These are phyloP conservation scores for Byssothecium circinans DNA, from an alignment of 2,329 filamentous ascomycete species.

Conservation along the genomic window DNA sequence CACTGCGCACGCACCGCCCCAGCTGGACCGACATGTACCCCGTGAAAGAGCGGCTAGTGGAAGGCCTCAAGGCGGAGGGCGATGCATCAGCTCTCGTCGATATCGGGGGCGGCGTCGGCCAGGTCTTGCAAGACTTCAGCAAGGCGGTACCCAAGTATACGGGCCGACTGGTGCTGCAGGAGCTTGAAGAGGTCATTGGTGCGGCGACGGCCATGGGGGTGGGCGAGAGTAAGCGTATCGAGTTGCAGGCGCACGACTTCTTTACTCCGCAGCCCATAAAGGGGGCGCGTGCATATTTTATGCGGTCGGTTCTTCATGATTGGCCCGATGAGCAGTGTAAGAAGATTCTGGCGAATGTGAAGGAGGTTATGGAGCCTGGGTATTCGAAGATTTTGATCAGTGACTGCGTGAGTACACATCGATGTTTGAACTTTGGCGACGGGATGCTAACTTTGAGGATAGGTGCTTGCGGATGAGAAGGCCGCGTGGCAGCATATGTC, in stretches of 20 bases:
- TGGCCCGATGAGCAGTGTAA: slow-evolving; percentile 14
- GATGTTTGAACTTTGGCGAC: neutral
- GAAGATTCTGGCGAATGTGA: slow-evolving; percentile 13
- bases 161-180: slow-evolving; percentile 10
- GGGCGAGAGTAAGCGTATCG: slow-evolving; percentile 7
- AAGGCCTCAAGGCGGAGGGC: slow-evolving; percentile 1
- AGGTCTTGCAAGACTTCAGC: slow-evolving; percentile 7
- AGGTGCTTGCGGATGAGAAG: slow-evolving; percentile 10
- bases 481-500: slow-evolving; percentile 13
- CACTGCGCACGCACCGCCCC: slow-evolving; percentile 3
- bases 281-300: slow-evolving; percentile 27
- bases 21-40: slow-evolving; percentile 12
- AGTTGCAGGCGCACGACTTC: slow-evolving; percentile 12
- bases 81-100: slow-evolving; percentile 11
- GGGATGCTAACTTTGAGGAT: neutral
- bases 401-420: slow-evolving; percentile 9
- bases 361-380: slow-evolving; percentile 16
- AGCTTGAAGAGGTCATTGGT: slow-evolving; percentile 7
- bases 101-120: slow-evolving; percentile 10
- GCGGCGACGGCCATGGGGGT: slow-evolving; percentile 3
- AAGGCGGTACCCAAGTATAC: slow-evolving; percentile 2
- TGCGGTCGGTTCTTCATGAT: slow-evolving; percentile 11
- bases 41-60: slow-evolving; percentile 5
- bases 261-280: slow-evolving; percentile 10
- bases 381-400: slow-evolving; percentile 15